Percentiles rank a stretch among this genome's conserved stretches.
These are phyloP conservation scores for Microstegium vimineum DNA, from an alignment of 176 grass and related monocot species.

Conservation along the genomic window DNA sequence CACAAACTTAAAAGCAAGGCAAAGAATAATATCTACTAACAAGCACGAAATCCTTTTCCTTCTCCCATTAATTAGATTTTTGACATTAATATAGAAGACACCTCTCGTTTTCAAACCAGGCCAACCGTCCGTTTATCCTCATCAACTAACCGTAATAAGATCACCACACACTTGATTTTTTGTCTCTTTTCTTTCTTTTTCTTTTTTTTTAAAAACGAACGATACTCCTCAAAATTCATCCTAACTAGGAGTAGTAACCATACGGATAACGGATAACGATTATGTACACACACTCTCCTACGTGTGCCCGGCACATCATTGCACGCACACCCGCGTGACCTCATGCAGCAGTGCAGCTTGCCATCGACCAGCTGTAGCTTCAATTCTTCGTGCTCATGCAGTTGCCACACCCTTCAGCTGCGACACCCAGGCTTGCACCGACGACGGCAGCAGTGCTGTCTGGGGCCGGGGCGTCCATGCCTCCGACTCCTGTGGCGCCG, in stretches of 20 bases:
- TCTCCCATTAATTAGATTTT: background rate
- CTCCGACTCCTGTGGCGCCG: background rate
- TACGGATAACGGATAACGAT: background rate
- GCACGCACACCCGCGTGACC: background rate
- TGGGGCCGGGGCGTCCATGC: background rate
- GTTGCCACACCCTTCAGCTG: background rate
- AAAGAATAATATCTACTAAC: background rate
- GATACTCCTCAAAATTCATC: background rate
- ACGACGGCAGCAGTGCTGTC: background rate
- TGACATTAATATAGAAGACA: background rate
- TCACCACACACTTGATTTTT: background rate
- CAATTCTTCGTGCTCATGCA: constrained; percentile 27
- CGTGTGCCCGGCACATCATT: background rate
- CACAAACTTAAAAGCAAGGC: background rate
- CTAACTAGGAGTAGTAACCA: background rate
- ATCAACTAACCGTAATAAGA: background rate
- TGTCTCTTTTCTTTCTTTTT: too few species aligned
- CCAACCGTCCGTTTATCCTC: background rate
- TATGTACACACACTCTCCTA: background rate
- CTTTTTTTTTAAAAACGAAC: too few species aligned
- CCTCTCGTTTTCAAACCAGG: background rate
- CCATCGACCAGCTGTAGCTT: background rate
- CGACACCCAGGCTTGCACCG: background rate
- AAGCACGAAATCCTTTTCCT: background rate
- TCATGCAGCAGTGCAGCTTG: background rate